These are phyloP conservation scores for Pistacia vera DNA, from an alignment of 345 rosid genomes.

Conservation along the genomic window DNA sequence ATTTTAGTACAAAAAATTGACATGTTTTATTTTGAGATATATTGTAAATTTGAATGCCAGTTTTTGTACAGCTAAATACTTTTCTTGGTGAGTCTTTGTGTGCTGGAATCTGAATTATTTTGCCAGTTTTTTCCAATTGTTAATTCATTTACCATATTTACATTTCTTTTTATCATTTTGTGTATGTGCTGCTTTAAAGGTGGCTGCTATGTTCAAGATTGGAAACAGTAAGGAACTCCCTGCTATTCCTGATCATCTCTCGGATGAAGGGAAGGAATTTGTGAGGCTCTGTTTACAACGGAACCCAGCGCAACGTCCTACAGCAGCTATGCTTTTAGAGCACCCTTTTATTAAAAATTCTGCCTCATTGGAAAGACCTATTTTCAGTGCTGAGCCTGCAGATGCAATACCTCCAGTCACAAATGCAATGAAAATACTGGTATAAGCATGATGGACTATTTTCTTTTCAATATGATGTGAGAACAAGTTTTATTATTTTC, in stretches of 20 bases:
- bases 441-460: conserved; percentile 24
- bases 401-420: conserved; percentile 44
- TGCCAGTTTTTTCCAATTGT: background rate
- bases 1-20: conserved; percentile 2
- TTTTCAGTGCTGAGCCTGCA: conserved; percentile 35
- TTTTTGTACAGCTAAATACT: background rate
- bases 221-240: conserved; percentile 93
- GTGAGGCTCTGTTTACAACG: conserved; percentile 70
- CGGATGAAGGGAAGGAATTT: conserved; percentile 79
- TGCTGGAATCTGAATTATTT: conserved; percentile 14
- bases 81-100: background rate
- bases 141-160: background rate
- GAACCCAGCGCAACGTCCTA: conserved; percentile 64
- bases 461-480: background rate
- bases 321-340: conserved; percentile 64
- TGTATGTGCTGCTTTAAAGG: conserved; percentile 32
- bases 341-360: conserved; percentile 67
- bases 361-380: conserved; percentile 59
- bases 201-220: conserved; percentile 86
- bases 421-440: conserved; percentile 61
- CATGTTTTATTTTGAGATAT: background rate
- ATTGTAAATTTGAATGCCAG: background rate
- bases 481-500: too few species aligned
- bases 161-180: background rate
- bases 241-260: conserved; percentile 69